These are phyloP conservation scores for Mycosphaerella arachidis DNA, from an alignment of 2,329 filamentous ascomycete genomes.

Conservation along the genomic window DNA sequence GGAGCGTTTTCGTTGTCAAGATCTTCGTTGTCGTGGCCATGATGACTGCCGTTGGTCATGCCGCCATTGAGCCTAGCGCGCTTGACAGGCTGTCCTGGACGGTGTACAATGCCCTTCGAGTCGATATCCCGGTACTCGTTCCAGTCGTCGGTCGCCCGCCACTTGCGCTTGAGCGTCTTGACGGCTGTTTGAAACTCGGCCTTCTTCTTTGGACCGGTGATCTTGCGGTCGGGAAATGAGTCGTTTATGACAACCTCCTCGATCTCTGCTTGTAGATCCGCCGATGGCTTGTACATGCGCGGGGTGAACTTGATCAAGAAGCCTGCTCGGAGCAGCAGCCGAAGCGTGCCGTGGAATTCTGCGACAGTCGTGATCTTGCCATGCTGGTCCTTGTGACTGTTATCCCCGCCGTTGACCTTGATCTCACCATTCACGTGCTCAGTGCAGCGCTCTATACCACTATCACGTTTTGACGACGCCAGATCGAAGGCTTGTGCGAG, in stretches of 20 bases:
- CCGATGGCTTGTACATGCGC: slow-evolving; percentile 49
- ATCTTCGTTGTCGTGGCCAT: slow-evolving; percentile 24
- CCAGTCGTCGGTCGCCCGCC: slow-evolving; percentile 40
- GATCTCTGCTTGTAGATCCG: slow-evolving; percentile 54
- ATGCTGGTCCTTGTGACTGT: slow-evolving; percentile 10
- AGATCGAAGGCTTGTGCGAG: slow-evolving; percentile 60
- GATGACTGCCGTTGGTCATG: slow-evolving; percentile 28
- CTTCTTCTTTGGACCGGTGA: slow-evolving; percentile 63
- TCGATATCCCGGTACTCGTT: slow-evolving; percentile 26
- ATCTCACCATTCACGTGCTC: slow-evolving; percentile 21
- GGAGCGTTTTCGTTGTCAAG: slow-evolving; percentile 24
- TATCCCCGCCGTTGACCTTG: slow-evolving; percentile 14
- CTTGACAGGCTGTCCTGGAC: slow-evolving; percentile 26
- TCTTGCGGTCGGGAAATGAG: slow-evolving; percentile 47
- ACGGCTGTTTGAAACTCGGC: slow-evolving; percentile 57
- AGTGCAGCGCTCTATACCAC: slow-evolving; percentile 23
- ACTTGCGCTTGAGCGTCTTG: slow-evolving; percentile 51
- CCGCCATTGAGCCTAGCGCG: slow-evolving; percentile 32
- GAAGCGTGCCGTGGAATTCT: slow-evolving; percentile 43
- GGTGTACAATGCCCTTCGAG: slow-evolving; percentile 24
- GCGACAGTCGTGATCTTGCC: slow-evolving; percentile 35
- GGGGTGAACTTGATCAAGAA: slow-evolving; percentile 60
- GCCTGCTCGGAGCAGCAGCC: slow-evolving; percentile 56
- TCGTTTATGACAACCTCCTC: slow-evolving; percentile 53
- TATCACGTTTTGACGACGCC: slow-evolving; percentile 29